Evolutionary conservation across 495 filamentous ascomycete genomes (phyloP), one percentile per base, ranked within the genome.

Genomic region (Aspergillus funiculosus): DNA sequence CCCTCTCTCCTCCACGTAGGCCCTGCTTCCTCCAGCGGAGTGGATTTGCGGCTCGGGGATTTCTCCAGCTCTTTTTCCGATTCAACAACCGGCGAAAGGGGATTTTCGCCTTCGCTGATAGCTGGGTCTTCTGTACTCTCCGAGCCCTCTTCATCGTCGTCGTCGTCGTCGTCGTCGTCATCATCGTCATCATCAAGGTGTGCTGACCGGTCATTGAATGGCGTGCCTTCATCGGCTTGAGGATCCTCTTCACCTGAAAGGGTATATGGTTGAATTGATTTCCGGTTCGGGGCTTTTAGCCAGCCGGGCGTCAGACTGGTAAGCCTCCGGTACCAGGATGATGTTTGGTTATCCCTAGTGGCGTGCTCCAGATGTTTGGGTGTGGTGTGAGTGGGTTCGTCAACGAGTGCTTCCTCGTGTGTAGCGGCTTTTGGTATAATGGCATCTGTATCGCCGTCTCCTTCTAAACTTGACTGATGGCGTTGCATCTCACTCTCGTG

Each of bases 301-400:
- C 68, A 72, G 48, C 58, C 52, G 9, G 68, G 68, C 1, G 66
- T 72, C 31, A 68, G 45, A 47, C 55, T 66, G n/a, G 63, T 63
- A 32, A 72, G 62, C 52, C 42, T 56, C 32, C 61, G 53, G 38
- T 67, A 63, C 68, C 64, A 69, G 39, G 68, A 63, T 46, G 66
- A 64, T 46, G 52, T 48, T 32, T 54, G 60, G 13, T 31, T 50
- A 6, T 61, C 43, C 8, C 36, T 50, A 24, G 43, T 51, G 14
- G 50, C 41, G 21, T 46, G 53, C 11, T 36, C 56, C 24, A 45
- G 32, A 37, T 37, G 54, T 11, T 50, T 44, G n/a, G 67, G 64
- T 27, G 66, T 69, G 13, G 52, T 43, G 17, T 52, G 43, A 13
- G 49, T 35, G 27, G 51, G 38, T 39, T 50, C 53, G 22, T 56